A percentile compares a stretch with the other conserved stretches of the same genome.
Conservation (phyloP, 2,329 filamentous ascomycete genomes). For the Juglanconis sp. region DNA sequence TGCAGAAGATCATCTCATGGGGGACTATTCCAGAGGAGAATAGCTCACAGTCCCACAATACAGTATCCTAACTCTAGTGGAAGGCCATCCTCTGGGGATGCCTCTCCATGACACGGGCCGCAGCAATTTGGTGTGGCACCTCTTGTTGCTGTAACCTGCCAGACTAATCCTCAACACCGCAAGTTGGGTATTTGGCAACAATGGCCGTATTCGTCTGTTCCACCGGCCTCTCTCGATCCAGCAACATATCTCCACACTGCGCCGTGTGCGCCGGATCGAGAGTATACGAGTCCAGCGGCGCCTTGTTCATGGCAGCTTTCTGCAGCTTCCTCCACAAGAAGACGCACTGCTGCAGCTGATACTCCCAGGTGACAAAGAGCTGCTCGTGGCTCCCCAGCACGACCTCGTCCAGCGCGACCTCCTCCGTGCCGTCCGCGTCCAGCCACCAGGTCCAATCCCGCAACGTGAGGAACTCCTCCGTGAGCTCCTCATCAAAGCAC, state of each 20-base stretch:
- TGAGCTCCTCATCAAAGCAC: slow-evolving; percentile 15
- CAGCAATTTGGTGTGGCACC: background rate
- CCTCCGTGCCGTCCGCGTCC: background rate
- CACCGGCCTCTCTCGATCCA: background rate
- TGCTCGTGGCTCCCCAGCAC: background rate
- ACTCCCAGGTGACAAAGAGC: background rate
- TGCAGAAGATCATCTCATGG: too few relatives aligned
- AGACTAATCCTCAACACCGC: background rate
- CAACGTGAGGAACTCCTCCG: background rate
- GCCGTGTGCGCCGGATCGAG: background rate
- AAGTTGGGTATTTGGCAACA: background rate
- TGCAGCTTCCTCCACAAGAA: slow-evolving; percentile 4
- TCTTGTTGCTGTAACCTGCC: background rate
- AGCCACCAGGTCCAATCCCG: background rate
- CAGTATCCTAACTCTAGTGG: too few relatives aligned
- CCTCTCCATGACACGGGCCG: too few relatives aligned
- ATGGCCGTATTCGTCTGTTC: background rate
- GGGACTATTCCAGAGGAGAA: too few relatives aligned
- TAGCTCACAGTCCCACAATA: too few relatives aligned
- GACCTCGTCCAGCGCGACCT: background rate
- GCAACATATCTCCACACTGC: background rate
- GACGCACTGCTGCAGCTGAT: slow-evolving; percentile 1
- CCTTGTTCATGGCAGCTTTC: background rate
- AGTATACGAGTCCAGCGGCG: background rate
- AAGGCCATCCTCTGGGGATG: too few relatives aligned